Evolutionary conservation across 768 basidiomycete species (phyloP).

Genomic region (Calocybe cyanea): DNA sequence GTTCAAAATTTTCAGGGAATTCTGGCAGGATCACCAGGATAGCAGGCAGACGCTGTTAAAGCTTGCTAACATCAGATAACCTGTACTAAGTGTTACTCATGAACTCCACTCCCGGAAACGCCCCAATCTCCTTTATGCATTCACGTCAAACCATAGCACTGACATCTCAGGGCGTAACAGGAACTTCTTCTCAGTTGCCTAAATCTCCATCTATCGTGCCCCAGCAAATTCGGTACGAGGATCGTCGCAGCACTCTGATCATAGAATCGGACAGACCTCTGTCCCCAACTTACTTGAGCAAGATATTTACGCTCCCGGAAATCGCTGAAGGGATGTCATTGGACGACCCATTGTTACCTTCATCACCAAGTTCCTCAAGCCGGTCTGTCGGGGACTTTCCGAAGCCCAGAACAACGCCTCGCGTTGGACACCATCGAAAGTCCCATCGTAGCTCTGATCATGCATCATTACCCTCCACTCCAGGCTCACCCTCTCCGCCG

Average conservation of each 20-base stretch:
- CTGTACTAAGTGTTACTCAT: constrained; percentile 1
- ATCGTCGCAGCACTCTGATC: constrained; percentile 43
- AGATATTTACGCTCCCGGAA: constrained; percentile 36
- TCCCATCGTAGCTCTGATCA: not conserved
- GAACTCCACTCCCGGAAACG: constrained; percentile 1
- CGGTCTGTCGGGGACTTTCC: not conserved
- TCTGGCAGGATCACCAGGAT: not conserved
- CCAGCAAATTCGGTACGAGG: constrained; percentile 44
- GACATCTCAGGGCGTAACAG: constrained; percentile 25
- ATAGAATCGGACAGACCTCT: constrained; percentile 36
- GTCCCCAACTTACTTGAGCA: constrained; percentile 37
- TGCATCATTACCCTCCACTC: constrained; percentile 4
- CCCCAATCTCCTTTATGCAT: constrained; percentile 20
- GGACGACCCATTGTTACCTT: constrained; percentile 1
- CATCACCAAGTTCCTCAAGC: not conserved
- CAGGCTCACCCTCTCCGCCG: constrained; percentile 13
- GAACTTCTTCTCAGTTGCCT: constrained; percentile 26
- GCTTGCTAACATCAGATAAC: not conserved
- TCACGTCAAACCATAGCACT: constrained; percentile 35
- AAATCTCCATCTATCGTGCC: constrained; percentile 27
- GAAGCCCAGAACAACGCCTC: constrained; percentile 2
- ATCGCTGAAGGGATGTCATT: constrained; percentile 20
- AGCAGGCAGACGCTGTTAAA: not conserved
- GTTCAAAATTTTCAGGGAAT: not conserved
- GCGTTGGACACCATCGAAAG: constrained; percentile 5